Evolutionary conservation across 1,139 yeast genomes (phyloP).

Genomic region (Geotrichum fermentans): DNA sequence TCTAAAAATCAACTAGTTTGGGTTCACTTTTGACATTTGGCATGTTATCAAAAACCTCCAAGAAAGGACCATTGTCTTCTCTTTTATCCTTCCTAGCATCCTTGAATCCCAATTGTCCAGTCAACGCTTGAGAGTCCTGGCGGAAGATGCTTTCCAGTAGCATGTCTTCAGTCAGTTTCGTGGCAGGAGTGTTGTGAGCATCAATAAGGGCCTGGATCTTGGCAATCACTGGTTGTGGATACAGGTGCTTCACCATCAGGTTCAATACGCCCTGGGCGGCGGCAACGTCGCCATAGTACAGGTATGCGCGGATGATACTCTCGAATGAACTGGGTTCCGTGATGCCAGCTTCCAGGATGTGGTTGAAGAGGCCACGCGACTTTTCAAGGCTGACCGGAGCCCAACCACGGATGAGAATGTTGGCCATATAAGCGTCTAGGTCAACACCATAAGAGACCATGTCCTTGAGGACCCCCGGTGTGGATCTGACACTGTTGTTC

Average conservation of each 20-base stretch:
- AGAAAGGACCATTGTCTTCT: not conserved
- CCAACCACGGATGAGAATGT: conserved; percentile 40
- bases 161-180: conserved; percentile 19
- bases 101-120: not conserved
- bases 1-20: not conserved
- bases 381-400: conserved; percentile 33
- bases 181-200: conserved; percentile 2
- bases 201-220: conserved; percentile 23
- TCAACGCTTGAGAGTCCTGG: conserved; percentile 9
- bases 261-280: conserved; percentile 31
- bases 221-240: conserved; percentile 36
- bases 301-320: conserved; percentile 37
- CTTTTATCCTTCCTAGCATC: no score
- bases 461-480: conserved; percentile 34
- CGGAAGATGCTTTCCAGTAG: conserved; percentile 15
- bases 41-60: not conserved
- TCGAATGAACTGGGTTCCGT: conserved; percentile 41
- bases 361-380: conserved; percentile 36
- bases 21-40: not conserved
- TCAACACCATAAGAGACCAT: conserved; percentile 38
- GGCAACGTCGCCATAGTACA: conserved; percentile 29
- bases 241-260: conserved; percentile 30
- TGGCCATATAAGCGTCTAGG: conserved; percentile 39
- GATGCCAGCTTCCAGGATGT: conserved; percentile 27
- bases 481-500: conserved; percentile 33